Base-by-base conservation (phyloP, 140 eudicot genomes). In the Erigeron philadelphicus region DNA sequence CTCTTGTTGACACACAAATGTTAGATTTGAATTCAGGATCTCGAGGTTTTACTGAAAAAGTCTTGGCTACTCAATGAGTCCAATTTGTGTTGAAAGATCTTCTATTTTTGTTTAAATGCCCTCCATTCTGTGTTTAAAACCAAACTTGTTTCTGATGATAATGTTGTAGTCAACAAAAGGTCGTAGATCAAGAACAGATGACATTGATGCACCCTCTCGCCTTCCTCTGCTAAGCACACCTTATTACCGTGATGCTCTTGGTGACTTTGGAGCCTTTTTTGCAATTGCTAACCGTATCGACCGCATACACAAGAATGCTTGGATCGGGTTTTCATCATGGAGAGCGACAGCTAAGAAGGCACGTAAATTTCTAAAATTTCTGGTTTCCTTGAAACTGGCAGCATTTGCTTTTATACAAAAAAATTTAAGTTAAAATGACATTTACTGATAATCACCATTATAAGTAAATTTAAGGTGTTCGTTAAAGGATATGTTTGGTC, bases 311-410 rank as follows among this genome's bases (percentile, higher is more conserved):
- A 89, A 75, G 77, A 93, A 93, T 80, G 88, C 99, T 48, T 93
- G 99, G 97, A 93, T 93, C 61, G 99, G 99, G 45, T 93, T 89
- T 61, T 92, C 87, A 68, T 89, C 97, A 18, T 89, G 97, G 99
- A 86, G 97, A 85, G 83, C 86, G 41, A 87, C 90, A 31, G 96
- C 97, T 45, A 83, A 78, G 65, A 81, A 83, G 90, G 96, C 81
- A 85, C 18, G 78, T 58, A 12, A 48, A 67, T 13, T 66, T 47
- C 38, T 41, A 7, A 16, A 40, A n/a, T 12, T 60, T 41, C 35
- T 49, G 11, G 40, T 61, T 25, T 25, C 40, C 43, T 42, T 42
- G 16, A 52, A 52, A 18, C 1, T 52, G 40, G 55, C 65, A 63
- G 8, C 64, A 11, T 56, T 55, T 11, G 21, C 17, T 60, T 60